Evolutionary conservation across 345 rosid genomes (phyloP).

Genomic region (Lumnitzera littorea): DNA sequence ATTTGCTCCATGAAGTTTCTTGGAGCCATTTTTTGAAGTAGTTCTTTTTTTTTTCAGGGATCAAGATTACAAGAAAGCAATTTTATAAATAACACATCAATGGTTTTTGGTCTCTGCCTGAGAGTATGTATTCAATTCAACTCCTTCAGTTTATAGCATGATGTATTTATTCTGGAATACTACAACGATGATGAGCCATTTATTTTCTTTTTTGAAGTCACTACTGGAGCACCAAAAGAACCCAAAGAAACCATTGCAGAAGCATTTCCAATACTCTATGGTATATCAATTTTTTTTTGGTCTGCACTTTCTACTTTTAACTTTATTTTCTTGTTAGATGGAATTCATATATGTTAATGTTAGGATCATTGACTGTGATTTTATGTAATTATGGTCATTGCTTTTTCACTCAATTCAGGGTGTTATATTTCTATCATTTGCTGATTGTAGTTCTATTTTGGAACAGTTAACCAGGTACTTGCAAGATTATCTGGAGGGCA

Average conservation of each 20-base stretch:
- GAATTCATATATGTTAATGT: no score
- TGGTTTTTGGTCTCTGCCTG: slow-evolving; percentile 86
- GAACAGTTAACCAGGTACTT: slow-evolving; percentile 76
- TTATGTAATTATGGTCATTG: no score
- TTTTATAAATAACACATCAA: slow-evolving; percentile 88
- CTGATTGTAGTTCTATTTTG: slow-evolving; percentile 10
- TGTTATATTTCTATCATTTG: no score
- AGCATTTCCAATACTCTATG: slow-evolving; percentile 85
- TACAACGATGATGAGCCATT: not conserved
- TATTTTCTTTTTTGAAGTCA: slow-evolving; percentile 36
- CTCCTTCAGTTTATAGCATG: no score
- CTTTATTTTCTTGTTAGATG: no score
- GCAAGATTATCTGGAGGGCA: slow-evolving; percentile 86
- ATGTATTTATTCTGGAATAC: not conserved
- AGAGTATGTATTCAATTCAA: slow-evolving; percentile 39
- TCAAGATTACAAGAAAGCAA: slow-evolving; percentile 83
- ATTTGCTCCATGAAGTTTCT: not conserved
- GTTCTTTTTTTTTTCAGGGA: slow-evolving; percentile 50
- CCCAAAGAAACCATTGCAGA: slow-evolving; percentile 73
- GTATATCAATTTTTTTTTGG: slow-evolving; percentile 28
- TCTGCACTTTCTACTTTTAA: not conserved
- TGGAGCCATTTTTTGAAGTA: slow-evolving; percentile 5
- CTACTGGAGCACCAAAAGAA: slow-evolving; percentile 88
- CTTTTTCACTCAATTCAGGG: no score
- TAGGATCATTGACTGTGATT: no score